phyloP scores from a whole-genome alignment of 768 basidiomycete genomes.

The Cantharellus anzutake region DNA sequence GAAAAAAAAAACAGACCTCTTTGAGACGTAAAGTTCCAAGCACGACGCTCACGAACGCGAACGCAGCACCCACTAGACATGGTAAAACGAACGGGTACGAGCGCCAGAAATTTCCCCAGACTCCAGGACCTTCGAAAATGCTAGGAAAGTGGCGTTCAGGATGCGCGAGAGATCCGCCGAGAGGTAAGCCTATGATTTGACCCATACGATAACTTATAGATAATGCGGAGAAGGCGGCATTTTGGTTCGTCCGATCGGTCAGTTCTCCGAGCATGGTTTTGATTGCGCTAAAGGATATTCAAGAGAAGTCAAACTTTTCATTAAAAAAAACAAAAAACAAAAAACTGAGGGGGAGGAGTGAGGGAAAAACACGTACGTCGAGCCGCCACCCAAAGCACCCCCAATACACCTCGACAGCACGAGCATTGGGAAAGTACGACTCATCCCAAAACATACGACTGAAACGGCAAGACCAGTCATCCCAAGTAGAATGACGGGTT shows the following conservation, averaged over 20 bases:
- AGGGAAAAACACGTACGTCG: background rate
- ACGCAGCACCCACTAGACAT: background rate
- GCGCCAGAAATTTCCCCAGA: background rate
- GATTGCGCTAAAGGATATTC: background rate
- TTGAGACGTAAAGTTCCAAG: background rate
- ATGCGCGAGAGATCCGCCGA: background rate
- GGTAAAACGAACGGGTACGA: background rate
- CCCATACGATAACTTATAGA: background rate
- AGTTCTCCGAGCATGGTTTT: constrained; percentile 1
- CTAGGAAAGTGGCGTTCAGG: background rate
- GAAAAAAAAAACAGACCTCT: background rate
- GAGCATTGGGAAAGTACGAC: constrained; percentile 6
- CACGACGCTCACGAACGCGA: background rate
- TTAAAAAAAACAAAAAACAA: no score
- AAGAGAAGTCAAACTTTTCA: background rate
- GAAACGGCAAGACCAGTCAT: constrained; percentile 7
- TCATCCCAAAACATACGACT: constrained; percentile 10
- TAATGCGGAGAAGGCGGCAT: background rate
- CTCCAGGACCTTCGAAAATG: background rate
- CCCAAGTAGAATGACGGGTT: constrained; percentile 12
- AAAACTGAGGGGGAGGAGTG: no score
- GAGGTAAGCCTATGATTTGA: constrained; percentile 1
- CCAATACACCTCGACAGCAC: constrained; percentile 4
- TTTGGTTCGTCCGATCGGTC: background rate
- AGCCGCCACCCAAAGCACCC: background rate